Evolutionary conservation across 768 basidiomycete species (phyloP).

Genomic region (Suillus subluteus): DNA sequence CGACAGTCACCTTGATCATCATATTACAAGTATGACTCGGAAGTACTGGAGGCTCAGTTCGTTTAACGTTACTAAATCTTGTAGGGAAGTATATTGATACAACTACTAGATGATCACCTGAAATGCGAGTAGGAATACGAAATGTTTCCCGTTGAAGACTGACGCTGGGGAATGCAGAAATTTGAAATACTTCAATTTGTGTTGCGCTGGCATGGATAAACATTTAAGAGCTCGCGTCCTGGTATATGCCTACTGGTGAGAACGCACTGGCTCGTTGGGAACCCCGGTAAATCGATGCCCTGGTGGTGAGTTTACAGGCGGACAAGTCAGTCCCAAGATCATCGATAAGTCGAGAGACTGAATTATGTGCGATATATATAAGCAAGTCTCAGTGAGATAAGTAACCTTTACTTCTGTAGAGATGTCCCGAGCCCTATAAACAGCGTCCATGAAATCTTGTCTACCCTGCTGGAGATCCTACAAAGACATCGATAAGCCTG

Average conservation of each 20-base stretch:
- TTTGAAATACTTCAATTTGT: not conserved
- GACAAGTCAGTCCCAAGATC: not conserved
- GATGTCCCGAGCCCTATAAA: not conserved
- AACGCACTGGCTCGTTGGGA: not conserved
- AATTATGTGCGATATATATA: not conserved
- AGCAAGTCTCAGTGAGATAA: not conserved
- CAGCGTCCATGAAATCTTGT: not conserved
- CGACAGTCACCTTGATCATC: not conserved
- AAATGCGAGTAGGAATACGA: not conserved
- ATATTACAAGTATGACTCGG: not conserved
- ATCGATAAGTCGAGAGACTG: no score
- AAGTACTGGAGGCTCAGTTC: not conserved
- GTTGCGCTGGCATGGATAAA: not conserved
- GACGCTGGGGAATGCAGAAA: not conserved
- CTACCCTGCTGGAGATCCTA: conserved; percentile 16
- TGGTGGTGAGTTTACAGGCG: not conserved
- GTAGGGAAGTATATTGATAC: not conserved
- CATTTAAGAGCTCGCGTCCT: not conserved
- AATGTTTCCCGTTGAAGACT: not conserved
- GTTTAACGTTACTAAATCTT: not conserved
- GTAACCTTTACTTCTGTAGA: not conserved
- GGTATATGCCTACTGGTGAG: not conserved
- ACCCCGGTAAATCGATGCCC: not conserved
- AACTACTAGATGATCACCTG: not conserved
- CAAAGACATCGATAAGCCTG: conserved; percentile 29